Base-by-base conservation (phyloP, 1,284 basidiomycete species). In the Schizophyllum amplum region DNA sequence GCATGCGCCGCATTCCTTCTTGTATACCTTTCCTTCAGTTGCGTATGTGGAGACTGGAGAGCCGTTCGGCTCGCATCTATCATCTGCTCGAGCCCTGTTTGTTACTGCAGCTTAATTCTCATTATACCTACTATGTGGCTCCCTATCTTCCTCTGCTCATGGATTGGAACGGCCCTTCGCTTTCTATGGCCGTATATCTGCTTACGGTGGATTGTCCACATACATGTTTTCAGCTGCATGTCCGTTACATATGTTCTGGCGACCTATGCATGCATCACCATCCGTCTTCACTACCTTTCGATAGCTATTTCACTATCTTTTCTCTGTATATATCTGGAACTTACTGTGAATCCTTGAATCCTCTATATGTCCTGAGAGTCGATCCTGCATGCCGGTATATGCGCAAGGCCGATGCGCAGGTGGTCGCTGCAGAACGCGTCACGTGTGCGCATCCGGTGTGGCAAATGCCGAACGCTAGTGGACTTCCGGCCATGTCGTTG, bases 321-420 rank as follows among this genome's bases (percentile, higher is more conserved):
- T 55, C 6, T 51, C 51, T 56, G 50, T 17, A 49, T 56, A 56
- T 52, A 42, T 52, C 22, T 51, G 54, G 57, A 53, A 56, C 27
- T 54, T 46, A 46, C 47, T 50, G 26, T 53, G 33, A 17, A 53
- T 52, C 55, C 51, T 56, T 47, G 24, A 47, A n/a, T n/a, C n/a
- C n/a, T n/a, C n/a, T n/a, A n/a, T n/a, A n/a, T n/a, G n/a, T n/a
- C n/a, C n/a, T n/a, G n/a, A n/a, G n/a, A n/a, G n/a, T n/a, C n/a
- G n/a, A n/a, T n/a, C n/a, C n/a, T n/a, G n/a, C n/a, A n/a, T n/a
- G n/a, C n/a, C n/a, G n/a, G n/a, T n/a, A n/a, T n/a, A n/a, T n/a
- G n/a, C n/a, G n/a, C n/a, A n/a, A n/a, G n/a, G n/a, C n/a, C n/a
- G n/a, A n/a, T n/a, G n/a, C n/a, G n/a, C n/a, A n/a, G n/a, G n/a